phyloP scores from a whole-genome alignment of 352 stramenopile genomes.

The Globisporangium paddicum region DNA sequence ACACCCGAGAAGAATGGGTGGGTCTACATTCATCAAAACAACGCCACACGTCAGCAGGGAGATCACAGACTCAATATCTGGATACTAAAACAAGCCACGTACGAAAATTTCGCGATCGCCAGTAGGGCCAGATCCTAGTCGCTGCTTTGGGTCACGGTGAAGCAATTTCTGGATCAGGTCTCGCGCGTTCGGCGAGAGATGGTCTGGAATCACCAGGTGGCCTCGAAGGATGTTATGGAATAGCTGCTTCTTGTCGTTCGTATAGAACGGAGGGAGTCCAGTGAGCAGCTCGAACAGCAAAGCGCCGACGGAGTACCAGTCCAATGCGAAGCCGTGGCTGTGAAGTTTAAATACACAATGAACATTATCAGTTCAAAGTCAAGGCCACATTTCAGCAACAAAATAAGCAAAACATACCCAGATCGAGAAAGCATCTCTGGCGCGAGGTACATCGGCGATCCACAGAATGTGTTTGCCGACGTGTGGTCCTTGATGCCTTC shows the following conservation, averaged over 20 bases:
- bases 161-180: conserved; percentile 80
- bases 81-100: conserved; percentile 19
- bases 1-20: conserved; percentile 83
- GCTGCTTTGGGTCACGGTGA: conserved; percentile 76
- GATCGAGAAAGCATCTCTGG: conserved; percentile 81
- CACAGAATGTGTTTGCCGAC: conserved; percentile 83
- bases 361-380: background rate
- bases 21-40: conserved; percentile 19
- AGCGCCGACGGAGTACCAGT: conserved; percentile 84
- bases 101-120: conserved; percentile 83
- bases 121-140: conserved; percentile 62
- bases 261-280: conserved; percentile 84
- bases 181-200: conserved; percentile 66
- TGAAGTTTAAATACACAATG: background rate
- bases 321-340: conserved; percentile 71
- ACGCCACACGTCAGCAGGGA: background rate
- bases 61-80: background rate
- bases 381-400: background rate
- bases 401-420: conserved; percentile 22
- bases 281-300: conserved; percentile 80
- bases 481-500: conserved; percentile 85
- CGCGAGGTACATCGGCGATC: conserved; percentile 83
- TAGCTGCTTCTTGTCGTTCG: conserved; percentile 87
- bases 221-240: conserved; percentile 88
- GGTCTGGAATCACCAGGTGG: conserved; percentile 76